Evolutionary conservation across 768 basidiomycete species (phyloP).

Genomic region (Suillus tomentosus): DNA sequence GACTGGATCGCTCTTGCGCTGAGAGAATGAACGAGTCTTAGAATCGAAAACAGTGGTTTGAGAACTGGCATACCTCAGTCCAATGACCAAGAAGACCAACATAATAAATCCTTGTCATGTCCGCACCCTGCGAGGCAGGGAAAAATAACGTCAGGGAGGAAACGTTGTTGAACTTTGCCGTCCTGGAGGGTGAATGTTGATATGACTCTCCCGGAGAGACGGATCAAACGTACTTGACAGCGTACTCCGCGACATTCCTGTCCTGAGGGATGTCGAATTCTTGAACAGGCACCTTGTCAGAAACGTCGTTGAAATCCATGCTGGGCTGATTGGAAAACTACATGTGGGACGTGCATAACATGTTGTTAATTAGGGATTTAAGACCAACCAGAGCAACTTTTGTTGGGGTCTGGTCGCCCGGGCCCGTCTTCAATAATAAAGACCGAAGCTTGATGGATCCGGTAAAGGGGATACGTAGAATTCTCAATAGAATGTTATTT

Average conservation of each 20-base stretch:
- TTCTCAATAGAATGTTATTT: constrained; percentile 45
- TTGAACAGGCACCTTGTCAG: constrained; percentile 64
- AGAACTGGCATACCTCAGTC: constrained; percentile 56
- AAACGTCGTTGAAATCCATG: constrained; percentile 79
- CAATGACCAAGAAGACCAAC: constrained; percentile 84
- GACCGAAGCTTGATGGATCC: constrained; percentile 83
- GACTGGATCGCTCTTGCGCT: constrained; percentile 79
- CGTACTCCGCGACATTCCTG: constrained; percentile 82
- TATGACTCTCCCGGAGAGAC: neutral
- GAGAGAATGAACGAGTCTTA: constrained; percentile 7
- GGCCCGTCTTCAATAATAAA: constrained; percentile 83
- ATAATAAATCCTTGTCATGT: constrained; percentile 77
- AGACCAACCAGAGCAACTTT: constrained; percentile 67
- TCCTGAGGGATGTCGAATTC: constrained; percentile 70
- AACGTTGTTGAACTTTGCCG: constrained; percentile 83
- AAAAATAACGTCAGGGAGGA: constrained; percentile 84
- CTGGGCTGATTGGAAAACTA: constrained; percentile 79
- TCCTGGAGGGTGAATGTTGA: constrained; percentile 42
- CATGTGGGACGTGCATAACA: neutral
- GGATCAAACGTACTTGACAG: constrained; percentile 58
- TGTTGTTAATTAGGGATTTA: neutral
- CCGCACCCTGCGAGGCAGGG: constrained; percentile 78
- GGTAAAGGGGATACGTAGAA: constrained; percentile 85
- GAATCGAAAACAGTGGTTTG: neutral
- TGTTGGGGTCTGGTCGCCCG: constrained; percentile 72